These are phyloP conservation scores for Fusarium nisikadoi DNA, from an alignment of 2,329 filamentous ascomycete genomes.

Conservation along the genomic window DNA sequence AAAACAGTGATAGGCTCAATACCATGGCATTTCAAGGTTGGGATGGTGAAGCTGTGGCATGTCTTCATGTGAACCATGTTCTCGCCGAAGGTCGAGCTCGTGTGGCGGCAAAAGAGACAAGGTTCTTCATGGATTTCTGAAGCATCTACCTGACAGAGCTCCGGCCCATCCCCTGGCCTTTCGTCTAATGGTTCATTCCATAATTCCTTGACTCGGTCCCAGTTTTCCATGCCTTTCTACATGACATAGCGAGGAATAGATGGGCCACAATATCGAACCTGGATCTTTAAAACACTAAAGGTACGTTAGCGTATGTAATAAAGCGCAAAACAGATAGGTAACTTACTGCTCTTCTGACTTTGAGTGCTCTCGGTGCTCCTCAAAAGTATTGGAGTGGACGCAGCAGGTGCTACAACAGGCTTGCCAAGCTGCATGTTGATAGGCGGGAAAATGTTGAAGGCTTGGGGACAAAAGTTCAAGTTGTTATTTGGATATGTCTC, in stretches of 20 bases:
- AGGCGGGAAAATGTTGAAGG: background rate
- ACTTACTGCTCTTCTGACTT: slow-evolving; percentile 6
- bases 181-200: too few species aligned
- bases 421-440: background rate
- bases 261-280: background rate
- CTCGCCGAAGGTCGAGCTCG: slow-evolving; percentile 42
- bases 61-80: slow-evolving; percentile 62
- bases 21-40: slow-evolving; percentile 50
- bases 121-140: background rate
- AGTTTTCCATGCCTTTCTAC: background rate
- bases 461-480: background rate
- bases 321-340: fast-evolving
- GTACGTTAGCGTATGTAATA: fast-evolving
- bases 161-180: fast-evolving
- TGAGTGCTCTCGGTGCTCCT: background rate
- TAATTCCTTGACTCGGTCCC: background rate
- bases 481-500: background rate
- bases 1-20: slow-evolving; percentile 60
- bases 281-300: background rate
- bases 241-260: background rate
- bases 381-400: background rate
- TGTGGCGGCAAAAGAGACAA: slow-evolving; percentile 9
- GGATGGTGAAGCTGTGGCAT: slow-evolving; percentile 59
- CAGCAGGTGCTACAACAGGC: background rate
- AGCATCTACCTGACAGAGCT: background rate